Conservation (phyloP, 176 grass and related monocot species). For the maize (Zea mays) region Zm-B73-REFERENCE-NAM-5.0 NC_050100.1:83888001-83888500, state of each 20-base stretch:
- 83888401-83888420: background rate
- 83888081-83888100: background rate
- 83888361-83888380: background rate
- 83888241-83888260: too few species aligned
- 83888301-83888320: background rate
- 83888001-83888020: constrained; percentile 60
- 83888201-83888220: too few species aligned
- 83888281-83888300: background rate
- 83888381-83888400: background rate
- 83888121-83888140: too few species aligned
- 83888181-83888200: too few species aligned
- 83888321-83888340: constrained; percentile 8
- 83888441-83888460: background rate
- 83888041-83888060: background rate
- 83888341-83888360: background rate
- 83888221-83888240: too few species aligned
- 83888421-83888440: background rate
- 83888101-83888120: too few species aligned
- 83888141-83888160: too few species aligned
- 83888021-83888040: background rate
- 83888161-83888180: too few species aligned
- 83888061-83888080: background rate
- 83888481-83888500: background rate
- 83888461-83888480: background rate
- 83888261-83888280: background rate